A percentile compares a stretch with the other conserved stretches of the same genome.
phyloP scores from a whole-genome alignment of 2,329 filamentous ascomycete genomes.

The Monosporascus ibericus region DNA sequence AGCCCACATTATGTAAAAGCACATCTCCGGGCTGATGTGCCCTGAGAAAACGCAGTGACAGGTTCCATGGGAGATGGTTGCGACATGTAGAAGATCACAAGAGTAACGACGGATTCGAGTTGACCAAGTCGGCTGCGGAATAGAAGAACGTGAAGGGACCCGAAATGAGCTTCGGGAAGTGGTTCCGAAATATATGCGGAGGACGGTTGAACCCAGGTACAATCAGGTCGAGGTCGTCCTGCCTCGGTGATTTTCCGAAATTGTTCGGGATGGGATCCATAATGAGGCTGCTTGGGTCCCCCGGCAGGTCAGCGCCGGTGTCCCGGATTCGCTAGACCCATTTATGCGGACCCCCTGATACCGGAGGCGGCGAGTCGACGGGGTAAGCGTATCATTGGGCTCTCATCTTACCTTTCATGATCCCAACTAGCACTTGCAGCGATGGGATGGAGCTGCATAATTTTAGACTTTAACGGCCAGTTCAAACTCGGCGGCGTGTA shows the following conservation, averaged over 20 bases:
- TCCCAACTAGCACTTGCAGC: too few species aligned
- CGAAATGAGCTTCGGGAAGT: constrained; percentile 17
- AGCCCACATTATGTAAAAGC: constrained; percentile 16
- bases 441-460: neutral
- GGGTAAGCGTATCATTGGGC: too few species aligned
- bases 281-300: too few species aligned
- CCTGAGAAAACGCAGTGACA: constrained; percentile 19
- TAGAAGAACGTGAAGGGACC: constrained; percentile 18
- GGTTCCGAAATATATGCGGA: constrained; percentile 12
- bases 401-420: too few species aligned
- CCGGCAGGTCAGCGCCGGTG: too few species aligned
- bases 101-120: constrained; percentile 11
- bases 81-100: constrained; percentile 23
- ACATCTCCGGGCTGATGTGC: constrained; percentile 22
- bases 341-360: too few species aligned
- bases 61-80: constrained; percentile 17
- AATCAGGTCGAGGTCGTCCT: constrained; percentile 19
- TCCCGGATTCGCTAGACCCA: too few species aligned
- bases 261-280: too few species aligned
- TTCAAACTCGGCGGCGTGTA: constrained; percentile 8
- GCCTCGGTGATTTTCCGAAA: constrained; percentile 2
- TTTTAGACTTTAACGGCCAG: constrained; percentile 8
- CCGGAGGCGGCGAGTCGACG: too few species aligned
- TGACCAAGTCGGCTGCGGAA: constrained; percentile 12
- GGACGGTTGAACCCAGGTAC: constrained; percentile 18